phyloP scores from a whole-genome alignment of 441 rosid species.

The Lepidium campestre region DNA sequence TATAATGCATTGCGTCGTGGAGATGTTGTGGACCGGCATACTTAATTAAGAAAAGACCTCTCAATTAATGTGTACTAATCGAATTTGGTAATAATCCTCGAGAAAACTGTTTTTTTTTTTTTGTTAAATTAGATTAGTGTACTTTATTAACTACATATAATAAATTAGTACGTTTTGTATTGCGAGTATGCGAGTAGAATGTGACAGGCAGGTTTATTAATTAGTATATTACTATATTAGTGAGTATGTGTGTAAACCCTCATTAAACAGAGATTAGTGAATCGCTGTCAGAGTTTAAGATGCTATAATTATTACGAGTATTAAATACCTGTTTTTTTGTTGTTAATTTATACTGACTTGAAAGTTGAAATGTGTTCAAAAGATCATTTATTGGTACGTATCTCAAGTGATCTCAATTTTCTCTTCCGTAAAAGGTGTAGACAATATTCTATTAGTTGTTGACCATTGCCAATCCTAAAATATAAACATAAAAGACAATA shows the following conservation, averaged over 20 bases:
- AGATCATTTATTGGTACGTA: too few relatives aligned
- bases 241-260: not conserved
- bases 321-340: too few relatives aligned
- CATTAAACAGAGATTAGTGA: not conserved
- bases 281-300: not conserved
- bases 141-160: not conserved
- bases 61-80: not conserved
- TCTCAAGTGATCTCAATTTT: too few relatives aligned
- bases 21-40: slow-evolving; percentile 9
- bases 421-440: too few relatives aligned
- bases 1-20: not conserved
- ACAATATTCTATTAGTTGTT: too few relatives aligned
- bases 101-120: not conserved
- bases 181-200: slow-evolving; percentile 1
- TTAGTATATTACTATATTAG: not conserved
- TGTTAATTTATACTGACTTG: too few relatives aligned
- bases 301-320: not conserved
- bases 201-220: not conserved
- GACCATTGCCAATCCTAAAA: too few relatives aligned
- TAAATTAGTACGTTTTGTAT: too few relatives aligned
- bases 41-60: not conserved
- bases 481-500: not conserved
- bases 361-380: too few relatives aligned
- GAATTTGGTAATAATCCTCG: not conserved
- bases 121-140: not conserved